Percentiles rank a stretch among this genome's conserved stretches.
Conservation (phyloP, 73 alveolate genomes). For the Symbiodinium pilosum region DNA sequence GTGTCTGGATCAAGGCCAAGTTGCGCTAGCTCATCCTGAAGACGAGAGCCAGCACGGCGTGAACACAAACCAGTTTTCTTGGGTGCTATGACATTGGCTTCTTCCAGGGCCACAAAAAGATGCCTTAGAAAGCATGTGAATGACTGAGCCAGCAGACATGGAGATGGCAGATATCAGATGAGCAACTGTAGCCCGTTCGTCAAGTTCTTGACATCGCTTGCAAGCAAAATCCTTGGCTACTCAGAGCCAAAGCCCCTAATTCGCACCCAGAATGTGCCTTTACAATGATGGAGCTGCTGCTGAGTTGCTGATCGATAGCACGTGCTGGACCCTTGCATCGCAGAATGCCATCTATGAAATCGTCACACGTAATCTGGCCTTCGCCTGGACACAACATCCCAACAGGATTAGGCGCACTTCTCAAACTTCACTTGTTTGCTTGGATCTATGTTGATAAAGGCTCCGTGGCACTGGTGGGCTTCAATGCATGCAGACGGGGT, state of each 20-base stretch:
- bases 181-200: not conserved
- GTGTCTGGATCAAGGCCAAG: not conserved
- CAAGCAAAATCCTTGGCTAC: not conserved
- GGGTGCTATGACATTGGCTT: not conserved
- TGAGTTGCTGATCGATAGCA: not conserved
- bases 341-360: not conserved
- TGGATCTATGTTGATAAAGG: too few relatives aligned
- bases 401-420: not conserved
- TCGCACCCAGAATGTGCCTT: too few relatives aligned
- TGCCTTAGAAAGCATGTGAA: not conserved
- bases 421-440: too few relatives aligned
- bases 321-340: conserved; percentile 3
- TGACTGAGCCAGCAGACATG: too few relatives aligned
- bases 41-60: conserved; percentile 5
- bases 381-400: not conserved
- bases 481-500: not conserved
- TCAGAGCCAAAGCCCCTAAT: too few relatives aligned
- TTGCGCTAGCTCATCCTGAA: not conserved
- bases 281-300: not conserved
- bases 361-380: not conserved
- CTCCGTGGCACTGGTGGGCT: too few relatives aligned
- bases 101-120: not conserved
- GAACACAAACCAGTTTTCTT: not conserved
- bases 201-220: conserved; percentile 4
- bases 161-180: not conserved